Conservation (phyloP, 176 grass and related monocot genomes). For the Otatea glauca region DNA sequence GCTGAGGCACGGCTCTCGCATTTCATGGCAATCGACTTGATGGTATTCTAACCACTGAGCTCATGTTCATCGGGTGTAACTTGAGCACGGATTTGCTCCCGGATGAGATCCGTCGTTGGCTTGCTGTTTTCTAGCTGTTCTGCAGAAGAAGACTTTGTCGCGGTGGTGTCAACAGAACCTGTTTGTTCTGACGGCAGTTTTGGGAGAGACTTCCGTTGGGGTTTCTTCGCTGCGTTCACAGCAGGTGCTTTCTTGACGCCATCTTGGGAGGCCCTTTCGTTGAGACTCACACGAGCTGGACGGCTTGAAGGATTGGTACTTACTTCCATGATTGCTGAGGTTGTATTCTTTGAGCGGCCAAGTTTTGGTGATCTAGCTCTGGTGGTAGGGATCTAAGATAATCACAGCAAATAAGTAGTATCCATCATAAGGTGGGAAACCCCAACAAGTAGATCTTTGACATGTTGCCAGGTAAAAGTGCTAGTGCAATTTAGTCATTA, state of each 20-base stretch:
- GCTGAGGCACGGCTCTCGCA: not conserved
- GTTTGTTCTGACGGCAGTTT: slow-evolving; percentile 64
- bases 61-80: slow-evolving; percentile 41
- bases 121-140: slow-evolving; percentile 43
- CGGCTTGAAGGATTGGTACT: slow-evolving; percentile 27
- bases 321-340: slow-evolving; percentile 24
- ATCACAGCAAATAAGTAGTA: slow-evolving; percentile 16
- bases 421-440: slow-evolving; percentile 8
- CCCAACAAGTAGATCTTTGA: not conserved
- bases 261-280: slow-evolving; percentile 48
- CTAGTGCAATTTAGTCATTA: not conserved
- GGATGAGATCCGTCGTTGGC: not conserved
- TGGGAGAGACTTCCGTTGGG: slow-evolving; percentile 57
- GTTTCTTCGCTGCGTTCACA: slow-evolving; percentile 43
- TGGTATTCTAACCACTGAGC: slow-evolving; percentile 22
- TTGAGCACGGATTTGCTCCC: slow-evolving; percentile 46
- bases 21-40: slow-evolving; percentile 10
- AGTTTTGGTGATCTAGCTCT: slow-evolving; percentile 73
- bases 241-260: slow-evolving; percentile 37
- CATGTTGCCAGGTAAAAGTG: not conserved
- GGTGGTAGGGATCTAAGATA: slow-evolving; percentile 60
- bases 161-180: slow-evolving; percentile 11
- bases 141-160: not conserved
- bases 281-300: slow-evolving; percentile 54
- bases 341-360: slow-evolving; percentile 58